phyloP scores from a whole-genome alignment of 805 yeast species.

The Saccharomyces paradoxus region DNA sequence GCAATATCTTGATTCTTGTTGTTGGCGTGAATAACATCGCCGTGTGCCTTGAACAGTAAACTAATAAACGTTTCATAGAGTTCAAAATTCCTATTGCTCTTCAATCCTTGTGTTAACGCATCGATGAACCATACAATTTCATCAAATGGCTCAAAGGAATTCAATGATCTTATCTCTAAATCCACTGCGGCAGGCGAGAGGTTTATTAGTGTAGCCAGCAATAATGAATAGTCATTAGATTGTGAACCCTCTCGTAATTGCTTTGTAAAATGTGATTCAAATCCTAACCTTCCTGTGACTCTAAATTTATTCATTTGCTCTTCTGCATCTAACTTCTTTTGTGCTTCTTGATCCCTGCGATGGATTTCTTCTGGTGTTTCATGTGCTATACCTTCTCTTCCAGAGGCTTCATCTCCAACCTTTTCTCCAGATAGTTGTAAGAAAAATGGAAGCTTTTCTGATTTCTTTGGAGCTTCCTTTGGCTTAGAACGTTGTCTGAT shows the following conservation, averaged over 20 bases:
- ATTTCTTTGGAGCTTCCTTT: conserved; percentile 75
- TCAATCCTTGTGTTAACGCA: conserved; percentile 58
- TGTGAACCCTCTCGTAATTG: conserved; percentile 47
- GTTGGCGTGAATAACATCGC: conserved; percentile 56
- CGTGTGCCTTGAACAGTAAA: conserved; percentile 68
- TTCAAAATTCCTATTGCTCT: conserved; percentile 56
- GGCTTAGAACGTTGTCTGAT: conserved; percentile 87
- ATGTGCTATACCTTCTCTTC: conserved; percentile 30
- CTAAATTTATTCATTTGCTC: conserved; percentile 22
- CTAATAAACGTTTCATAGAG: conserved; percentile 73
- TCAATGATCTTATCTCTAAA: conserved; percentile 76
- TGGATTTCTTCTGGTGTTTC: conserved; percentile 17
- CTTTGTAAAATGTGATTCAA: conserved; percentile 69
- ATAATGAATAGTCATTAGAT: conserved; percentile 35
- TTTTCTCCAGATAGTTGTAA: conserved; percentile 54
- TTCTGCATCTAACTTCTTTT: conserved; percentile 20
- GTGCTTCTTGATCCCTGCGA: conserved; percentile 11
- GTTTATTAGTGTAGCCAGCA: conserved; percentile 46
- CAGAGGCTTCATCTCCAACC: conserved; percentile 62
- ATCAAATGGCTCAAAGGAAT: conserved; percentile 52
- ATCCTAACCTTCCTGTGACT: conserved; percentile 34
- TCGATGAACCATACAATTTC: conserved; percentile 60
- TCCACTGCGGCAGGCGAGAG: conserved; percentile 76
- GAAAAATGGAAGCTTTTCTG: conserved; percentile 78
- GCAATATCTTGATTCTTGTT: conserved; percentile 34